These are phyloP conservation scores for Hygrophorus russula DNA, from an alignment of 768 basidiomycete genomes.

Conservation along the genomic window DNA sequence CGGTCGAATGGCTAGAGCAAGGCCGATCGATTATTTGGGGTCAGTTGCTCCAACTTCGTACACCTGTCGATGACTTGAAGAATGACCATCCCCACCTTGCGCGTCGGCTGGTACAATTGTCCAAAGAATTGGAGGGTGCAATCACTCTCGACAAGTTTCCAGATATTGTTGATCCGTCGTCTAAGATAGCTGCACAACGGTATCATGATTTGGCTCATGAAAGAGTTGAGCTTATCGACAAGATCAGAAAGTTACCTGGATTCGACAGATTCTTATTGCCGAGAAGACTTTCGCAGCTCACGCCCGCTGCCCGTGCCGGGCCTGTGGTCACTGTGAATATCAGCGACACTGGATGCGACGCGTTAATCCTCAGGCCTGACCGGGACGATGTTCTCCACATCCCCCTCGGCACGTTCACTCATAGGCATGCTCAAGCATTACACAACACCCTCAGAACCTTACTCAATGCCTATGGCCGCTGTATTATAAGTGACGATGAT, in stretches of 20 bases:
- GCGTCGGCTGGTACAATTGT: constrained; percentile 1
- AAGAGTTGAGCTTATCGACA: constrained; percentile 9
- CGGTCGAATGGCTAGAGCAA: constrained; percentile 12
- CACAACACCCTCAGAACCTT: neutral
- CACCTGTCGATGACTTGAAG: constrained; percentile 13
- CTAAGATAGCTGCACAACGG: neutral
- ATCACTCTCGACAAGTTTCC: too few relatives aligned
- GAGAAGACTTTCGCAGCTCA: neutral
- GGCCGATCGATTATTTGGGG: constrained; percentile 14
- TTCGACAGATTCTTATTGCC: constrained; percentile 9
- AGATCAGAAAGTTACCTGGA: constrained; percentile 7
- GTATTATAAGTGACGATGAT: too few relatives aligned
- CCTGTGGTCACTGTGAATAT: constrained; percentile 14
- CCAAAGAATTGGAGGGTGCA: constrained; percentile 5
- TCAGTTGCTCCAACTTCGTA: constrained; percentile 11
- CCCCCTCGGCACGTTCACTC: constrained; percentile 9
- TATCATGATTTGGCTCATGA: constrained; percentile 11
- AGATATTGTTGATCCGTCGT: too few relatives aligned
- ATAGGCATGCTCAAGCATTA: constrained; percentile 3
- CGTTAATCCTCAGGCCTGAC: constrained; percentile 8
- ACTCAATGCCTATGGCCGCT: neutral
- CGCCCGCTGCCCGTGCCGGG: constrained; percentile 4
- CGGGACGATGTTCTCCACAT: constrained; percentile 6
- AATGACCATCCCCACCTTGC: constrained; percentile 7
- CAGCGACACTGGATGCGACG: constrained; percentile 10